A percentile compares a stretch with the other conserved stretches of the same genome.
phyloP scores from a whole-genome alignment of 1,284 basidiomycete species.

The Blastosporella zonata region DNA sequence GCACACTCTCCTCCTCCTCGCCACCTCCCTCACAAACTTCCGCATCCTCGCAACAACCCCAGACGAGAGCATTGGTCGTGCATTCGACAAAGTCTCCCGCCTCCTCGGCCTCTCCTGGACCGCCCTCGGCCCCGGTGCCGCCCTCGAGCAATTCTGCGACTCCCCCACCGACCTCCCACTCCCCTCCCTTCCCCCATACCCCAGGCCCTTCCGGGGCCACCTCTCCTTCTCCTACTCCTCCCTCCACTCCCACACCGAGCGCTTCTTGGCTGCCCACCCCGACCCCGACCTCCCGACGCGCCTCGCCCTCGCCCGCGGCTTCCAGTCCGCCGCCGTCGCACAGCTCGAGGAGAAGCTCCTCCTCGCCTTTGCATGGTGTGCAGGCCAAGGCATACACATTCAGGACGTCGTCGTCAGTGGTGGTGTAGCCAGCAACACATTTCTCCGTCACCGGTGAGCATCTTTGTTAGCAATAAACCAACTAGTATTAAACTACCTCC shows the following conservation, averaged over 20 bases:
- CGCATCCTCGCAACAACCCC: constrained; percentile 71
- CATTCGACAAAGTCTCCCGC: constrained; percentile 79
- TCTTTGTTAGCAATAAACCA: not conserved
- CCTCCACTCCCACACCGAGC: constrained; percentile 63
- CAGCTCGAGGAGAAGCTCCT: constrained; percentile 77
- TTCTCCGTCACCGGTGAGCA: constrained; percentile 60
- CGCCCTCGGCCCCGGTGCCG: constrained; percentile 66
- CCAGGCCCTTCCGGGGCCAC: constrained; percentile 51
- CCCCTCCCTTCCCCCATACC: constrained; percentile 41
- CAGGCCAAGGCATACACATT: constrained; percentile 38
- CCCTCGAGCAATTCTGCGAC: constrained; percentile 69
- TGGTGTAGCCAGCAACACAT: constrained; percentile 85
- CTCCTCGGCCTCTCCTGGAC: constrained; percentile 64
- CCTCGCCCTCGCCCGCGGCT: constrained; percentile 59
- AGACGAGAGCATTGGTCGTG: constrained; percentile 77
- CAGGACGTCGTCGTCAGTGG: constrained; percentile 77
- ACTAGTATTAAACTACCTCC: not conserved
- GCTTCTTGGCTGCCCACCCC: constrained; percentile 40
- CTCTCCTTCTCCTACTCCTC: constrained; percentile 78
- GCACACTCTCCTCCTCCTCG: constrained; percentile 85
- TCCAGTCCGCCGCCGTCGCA: constrained; percentile 68
- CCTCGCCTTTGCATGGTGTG: constrained; percentile 55
- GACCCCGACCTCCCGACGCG: constrained; percentile 35
- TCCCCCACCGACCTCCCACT: constrained; percentile 24
- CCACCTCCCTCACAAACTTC: constrained; percentile 56